phyloP scores from a whole-genome alignment of 2,329 filamentous ascomycete species.

The Sporothrix sp. region DNA sequence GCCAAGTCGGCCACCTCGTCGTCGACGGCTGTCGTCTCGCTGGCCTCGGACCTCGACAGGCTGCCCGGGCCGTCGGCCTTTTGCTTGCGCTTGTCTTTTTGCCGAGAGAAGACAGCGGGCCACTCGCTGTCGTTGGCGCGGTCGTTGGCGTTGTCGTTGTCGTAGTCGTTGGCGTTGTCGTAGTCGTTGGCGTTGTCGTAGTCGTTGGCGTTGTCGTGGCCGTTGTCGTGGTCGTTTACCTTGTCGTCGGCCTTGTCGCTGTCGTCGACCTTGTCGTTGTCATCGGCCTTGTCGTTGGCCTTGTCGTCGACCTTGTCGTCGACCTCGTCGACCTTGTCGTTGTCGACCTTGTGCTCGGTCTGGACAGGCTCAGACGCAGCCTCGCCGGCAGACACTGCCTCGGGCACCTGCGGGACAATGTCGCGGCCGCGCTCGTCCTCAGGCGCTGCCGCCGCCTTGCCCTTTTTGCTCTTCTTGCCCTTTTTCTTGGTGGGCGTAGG shows the following conservation, averaged over 20 bases:
- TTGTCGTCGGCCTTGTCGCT: not conserved
- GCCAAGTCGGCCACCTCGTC: not conserved
- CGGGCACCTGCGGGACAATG: too few relatives aligned
- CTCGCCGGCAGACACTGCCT: not conserved
- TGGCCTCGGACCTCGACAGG: not conserved
- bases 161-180: not conserved
- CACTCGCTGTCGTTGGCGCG: not conserved
- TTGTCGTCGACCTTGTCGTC: conserved; percentile 28
- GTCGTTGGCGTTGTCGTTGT: not conserved
- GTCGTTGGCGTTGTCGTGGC: not conserved
- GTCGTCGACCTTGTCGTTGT: conserved; percentile 3
- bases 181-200: not conserved
- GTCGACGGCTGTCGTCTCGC: not conserved
- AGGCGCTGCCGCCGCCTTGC: conserved; percentile 23
- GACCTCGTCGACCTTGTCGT: conserved; percentile 22
- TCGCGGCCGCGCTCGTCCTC: conserved; percentile 14
- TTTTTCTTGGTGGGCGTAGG: conserved; percentile 24
- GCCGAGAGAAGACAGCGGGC: too few relatives aligned
- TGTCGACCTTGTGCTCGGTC: not conserved
- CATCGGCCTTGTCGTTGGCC: conserved; percentile 6
- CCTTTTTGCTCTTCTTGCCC: conserved; percentile 35
- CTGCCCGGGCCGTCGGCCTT: too few relatives aligned
- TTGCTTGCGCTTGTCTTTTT: too few relatives aligned
- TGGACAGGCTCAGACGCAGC: not conserved
- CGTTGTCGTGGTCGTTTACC: too few relatives aligned